Percentiles rank a stretch among this genome's conserved stretches.
These are phyloP conservation scores for Sporothrix protearum DNA, from an alignment of 2,329 filamentous ascomycete species.

Conservation along the genomic window DNA sequence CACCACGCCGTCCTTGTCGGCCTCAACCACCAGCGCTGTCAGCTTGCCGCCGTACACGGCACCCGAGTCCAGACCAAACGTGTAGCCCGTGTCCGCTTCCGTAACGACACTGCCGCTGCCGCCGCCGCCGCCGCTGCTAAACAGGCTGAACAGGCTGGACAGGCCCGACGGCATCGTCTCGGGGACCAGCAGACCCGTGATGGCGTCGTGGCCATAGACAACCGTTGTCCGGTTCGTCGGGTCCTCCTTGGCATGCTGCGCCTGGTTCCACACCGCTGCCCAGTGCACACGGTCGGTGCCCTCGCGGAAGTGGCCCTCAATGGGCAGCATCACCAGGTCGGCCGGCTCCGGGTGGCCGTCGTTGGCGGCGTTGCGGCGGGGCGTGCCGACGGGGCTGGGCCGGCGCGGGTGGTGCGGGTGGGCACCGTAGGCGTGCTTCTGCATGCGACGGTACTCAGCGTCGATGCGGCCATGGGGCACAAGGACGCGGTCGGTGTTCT, in stretches of 20 bases:
- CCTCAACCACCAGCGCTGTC: slow-evolving; percentile 72
- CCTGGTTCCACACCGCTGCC: slow-evolving; percentile 60
- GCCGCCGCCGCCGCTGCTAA: background rate
- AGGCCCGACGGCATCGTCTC: background rate
- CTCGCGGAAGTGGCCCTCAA: slow-evolving; percentile 39
- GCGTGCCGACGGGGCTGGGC: background rate
- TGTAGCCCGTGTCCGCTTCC: slow-evolving; percentile 52
- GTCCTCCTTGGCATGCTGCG: slow-evolving; percentile 39
- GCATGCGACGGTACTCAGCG: slow-evolving; percentile 27
- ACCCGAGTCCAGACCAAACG: slow-evolving; percentile 79
- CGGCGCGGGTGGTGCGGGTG: slow-evolving; percentile 25
- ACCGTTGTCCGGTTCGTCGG: slow-evolving; percentile 56
- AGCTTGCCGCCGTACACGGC: slow-evolving; percentile 74
- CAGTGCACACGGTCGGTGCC: slow-evolving; percentile 55
- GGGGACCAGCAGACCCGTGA: slow-evolving; percentile 57
- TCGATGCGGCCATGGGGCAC: slow-evolving; percentile 28
- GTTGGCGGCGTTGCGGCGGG: background rate
- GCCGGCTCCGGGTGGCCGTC: slow-evolving; percentile 21
- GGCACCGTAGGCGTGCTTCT: slow-evolving; percentile 24
- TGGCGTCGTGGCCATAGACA: slow-evolving; percentile 84
- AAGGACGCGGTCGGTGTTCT: slow-evolving; percentile 20
- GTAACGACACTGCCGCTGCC: slow-evolving; percentile 31
- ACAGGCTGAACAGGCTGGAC: slow-evolving; percentile 14
- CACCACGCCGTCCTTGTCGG: slow-evolving; percentile 34
- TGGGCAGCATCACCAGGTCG: slow-evolving; percentile 34